A percentile compares a stretch with the other conserved stretches of the same genome.
These are phyloP conservation scores for Coemansia sp. DNA, from an alignment of 192 early-diverging fungal genomes.

Conservation along the genomic window DNA sequence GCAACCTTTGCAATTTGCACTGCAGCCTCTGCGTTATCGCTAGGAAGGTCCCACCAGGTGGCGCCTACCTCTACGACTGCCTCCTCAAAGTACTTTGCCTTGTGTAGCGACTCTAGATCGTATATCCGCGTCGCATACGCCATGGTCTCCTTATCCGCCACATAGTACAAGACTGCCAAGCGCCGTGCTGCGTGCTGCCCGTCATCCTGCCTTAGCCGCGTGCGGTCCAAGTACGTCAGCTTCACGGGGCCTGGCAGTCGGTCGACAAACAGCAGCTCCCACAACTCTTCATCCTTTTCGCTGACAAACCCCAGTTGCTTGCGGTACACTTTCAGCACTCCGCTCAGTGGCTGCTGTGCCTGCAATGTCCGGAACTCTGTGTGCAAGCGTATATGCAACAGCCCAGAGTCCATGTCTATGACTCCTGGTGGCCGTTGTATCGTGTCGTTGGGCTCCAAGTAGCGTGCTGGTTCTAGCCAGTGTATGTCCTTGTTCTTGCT, in stretches of 20 bases:
- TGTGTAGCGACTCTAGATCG: conserved; percentile 37
- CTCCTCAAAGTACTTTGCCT: conserved; percentile 8
- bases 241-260: conserved; percentile 42
- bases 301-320: conserved; percentile 26
- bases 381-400: conserved; percentile 43
- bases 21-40: conserved; percentile 13
- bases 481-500: conserved; percentile 29
- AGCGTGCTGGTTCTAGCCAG: conserved; percentile 43
- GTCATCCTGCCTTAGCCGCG: conserved; percentile 30
- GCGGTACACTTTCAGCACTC: conserved; percentile 45
- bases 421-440: conserved; percentile 11
- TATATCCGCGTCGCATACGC: conserved; percentile 35
- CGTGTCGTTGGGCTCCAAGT: conserved; percentile 1
- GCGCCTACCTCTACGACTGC: conserved; percentile 6
- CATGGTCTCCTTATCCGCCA: conserved; percentile 29
- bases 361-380: conserved; percentile 37
- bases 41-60: conserved; percentile 19
- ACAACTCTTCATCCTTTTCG: conserved; percentile 7
- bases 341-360: conserved; percentile 30
- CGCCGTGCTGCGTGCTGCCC: conserved; percentile 31
- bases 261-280: conserved; percentile 52
- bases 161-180: conserved; percentile 44
- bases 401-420: conserved; percentile 24
- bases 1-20: conserved; percentile 13
- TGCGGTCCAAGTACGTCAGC: conserved; percentile 40